Evolutionary conservation across 768 basidiomycete genomes (phyloP).

Genomic region (Suillus weaverae): DNA sequence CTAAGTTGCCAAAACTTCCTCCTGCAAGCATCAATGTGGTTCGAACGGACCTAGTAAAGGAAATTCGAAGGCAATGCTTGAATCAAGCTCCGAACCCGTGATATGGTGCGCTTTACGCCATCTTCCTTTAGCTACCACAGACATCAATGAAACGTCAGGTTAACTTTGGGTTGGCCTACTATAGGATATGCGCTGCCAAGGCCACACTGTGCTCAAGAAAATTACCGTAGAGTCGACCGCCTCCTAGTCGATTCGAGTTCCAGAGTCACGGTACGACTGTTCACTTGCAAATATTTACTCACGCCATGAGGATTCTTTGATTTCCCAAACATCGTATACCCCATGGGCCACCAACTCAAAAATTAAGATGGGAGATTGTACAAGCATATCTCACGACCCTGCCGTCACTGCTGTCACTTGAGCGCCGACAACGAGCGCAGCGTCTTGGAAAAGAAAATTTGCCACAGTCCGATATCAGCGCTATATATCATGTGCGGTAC

Average conservation of each 20-base stretch:
- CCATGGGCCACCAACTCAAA: background rate
- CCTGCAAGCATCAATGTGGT: background rate
- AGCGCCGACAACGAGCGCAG: background rate
- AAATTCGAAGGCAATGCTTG: background rate
- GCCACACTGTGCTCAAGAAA: no score
- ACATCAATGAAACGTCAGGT: background rate
- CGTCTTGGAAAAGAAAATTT: background rate
- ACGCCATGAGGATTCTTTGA: background rate
- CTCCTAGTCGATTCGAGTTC: no score
- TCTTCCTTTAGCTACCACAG: background rate
- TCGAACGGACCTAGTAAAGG: background rate
- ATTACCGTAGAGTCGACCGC: no score
- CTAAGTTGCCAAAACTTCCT: background rate
- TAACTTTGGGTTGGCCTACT: background rate
- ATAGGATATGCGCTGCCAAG: no score
- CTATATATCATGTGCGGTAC: background rate
- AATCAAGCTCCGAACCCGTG: background rate
- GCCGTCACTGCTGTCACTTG: background rate
- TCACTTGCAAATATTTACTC: background rate
- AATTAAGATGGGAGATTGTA: background rate
- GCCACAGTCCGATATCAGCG: background rate
- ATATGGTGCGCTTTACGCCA: background rate
- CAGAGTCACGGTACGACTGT: background rate
- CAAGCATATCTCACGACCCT: background rate
- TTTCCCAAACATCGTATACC: background rate